A percentile compares a stretch with the other conserved stretches of the same genome.
These are phyloP conservation scores for Huntiella omanensis DNA, from an alignment of 2,329 filamentous ascomycete genomes.

Conservation along the genomic window DNA sequence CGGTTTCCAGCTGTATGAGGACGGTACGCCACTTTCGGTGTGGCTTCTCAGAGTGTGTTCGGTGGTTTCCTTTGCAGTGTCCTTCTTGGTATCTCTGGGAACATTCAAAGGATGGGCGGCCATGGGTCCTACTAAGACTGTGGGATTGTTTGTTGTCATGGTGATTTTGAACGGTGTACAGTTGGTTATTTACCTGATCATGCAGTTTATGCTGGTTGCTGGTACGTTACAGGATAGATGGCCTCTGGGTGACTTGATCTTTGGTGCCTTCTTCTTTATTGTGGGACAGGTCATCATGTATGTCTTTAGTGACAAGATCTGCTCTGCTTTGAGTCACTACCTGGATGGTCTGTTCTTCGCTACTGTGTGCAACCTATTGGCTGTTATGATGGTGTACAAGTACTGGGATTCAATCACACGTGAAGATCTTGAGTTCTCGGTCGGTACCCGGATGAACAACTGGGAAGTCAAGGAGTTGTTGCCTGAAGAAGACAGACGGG, in stretches of 20 bases:
- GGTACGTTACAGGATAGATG: constrained; percentile 88
- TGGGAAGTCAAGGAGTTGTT: constrained; percentile 95
- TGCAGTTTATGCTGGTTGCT: constrained; percentile 75
- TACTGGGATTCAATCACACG: constrained; percentile 99
- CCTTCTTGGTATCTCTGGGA: constrained; percentile 69
- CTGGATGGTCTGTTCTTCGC: constrained; percentile 88
- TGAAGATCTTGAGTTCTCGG: constrained; percentile 95
- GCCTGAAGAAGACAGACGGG: constrained; percentile 59
- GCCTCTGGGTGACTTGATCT: constrained; percentile 80
- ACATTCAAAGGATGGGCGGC: constrained; percentile 90
- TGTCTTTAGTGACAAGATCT: constrained; percentile 71
- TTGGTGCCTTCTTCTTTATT: constrained; percentile 81
- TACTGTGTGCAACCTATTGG: constrained; percentile 79
- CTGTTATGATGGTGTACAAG: constrained; percentile 99
- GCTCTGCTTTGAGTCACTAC: constrained; percentile 71
- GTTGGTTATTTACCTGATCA: constrained; percentile 64
- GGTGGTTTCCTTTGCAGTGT: constrained; percentile 64
- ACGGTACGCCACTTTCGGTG: constrained; percentile 80
- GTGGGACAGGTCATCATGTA: constrained; percentile 86
- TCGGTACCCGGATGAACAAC: constrained; percentile 85
- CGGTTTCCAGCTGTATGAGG: constrained; percentile 94
- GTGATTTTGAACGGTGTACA: constrained; percentile 83
- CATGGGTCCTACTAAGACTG: constrained; percentile 64
- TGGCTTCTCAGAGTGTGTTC: constrained; percentile 78
- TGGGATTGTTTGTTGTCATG: constrained; percentile 77